Percentiles rank a stretch among this genome's conserved stretches.
Conservation (phyloP, 495 filamentous ascomycete species). For the Penicillium coffeae region DNA sequence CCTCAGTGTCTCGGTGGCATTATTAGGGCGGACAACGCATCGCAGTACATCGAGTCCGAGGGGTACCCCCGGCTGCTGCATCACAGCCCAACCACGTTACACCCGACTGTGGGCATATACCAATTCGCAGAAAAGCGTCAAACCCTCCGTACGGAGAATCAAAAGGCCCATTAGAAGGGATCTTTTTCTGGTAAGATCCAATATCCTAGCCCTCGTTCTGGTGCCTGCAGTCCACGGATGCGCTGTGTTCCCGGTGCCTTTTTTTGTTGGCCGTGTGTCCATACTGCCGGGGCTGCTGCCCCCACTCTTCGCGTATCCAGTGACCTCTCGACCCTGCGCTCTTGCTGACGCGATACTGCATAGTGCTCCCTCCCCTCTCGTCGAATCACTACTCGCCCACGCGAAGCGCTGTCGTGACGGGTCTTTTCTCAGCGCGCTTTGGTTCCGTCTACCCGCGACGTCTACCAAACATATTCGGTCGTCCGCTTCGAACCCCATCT, state of each 20-base stretch:
- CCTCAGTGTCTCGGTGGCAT: conserved; percentile 24
- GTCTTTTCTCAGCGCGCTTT: conserved; percentile 24
- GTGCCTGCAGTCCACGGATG: conserved; percentile 31
- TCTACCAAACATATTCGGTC: conserved; percentile 26
- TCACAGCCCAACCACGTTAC: conserved; percentile 52
- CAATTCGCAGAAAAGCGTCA: conserved; percentile 38
- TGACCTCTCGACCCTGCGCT: conserved; percentile 43
- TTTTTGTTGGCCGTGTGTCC: conserved; percentile 15
- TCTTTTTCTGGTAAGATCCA: conserved; percentile 15
- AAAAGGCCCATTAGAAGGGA: conserved; percentile 18
- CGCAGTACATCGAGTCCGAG: conserved; percentile 32
- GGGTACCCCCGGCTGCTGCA: conserved; percentile 37
- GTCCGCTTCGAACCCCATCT: conserved; percentile 9
- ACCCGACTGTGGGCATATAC: conserved; percentile 35
- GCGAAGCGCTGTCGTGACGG: conserved; percentile 24
- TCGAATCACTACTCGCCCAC: conserved; percentile 42
- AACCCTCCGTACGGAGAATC: conserved; percentile 29
- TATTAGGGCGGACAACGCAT: conserved; percentile 46
- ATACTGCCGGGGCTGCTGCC: conserved; percentile 3
- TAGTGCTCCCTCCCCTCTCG: conserved; percentile 28
- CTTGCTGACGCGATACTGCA: conserved; percentile 46
- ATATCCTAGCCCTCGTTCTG: conserved; percentile 6
- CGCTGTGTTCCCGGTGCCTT: conserved; percentile 31
- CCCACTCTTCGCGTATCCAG: conserved; percentile 31
- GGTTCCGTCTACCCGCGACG: conserved; percentile 23